Conservation (phyloP, 805 yeast species). For the Clavispora carvajalis region DNA sequence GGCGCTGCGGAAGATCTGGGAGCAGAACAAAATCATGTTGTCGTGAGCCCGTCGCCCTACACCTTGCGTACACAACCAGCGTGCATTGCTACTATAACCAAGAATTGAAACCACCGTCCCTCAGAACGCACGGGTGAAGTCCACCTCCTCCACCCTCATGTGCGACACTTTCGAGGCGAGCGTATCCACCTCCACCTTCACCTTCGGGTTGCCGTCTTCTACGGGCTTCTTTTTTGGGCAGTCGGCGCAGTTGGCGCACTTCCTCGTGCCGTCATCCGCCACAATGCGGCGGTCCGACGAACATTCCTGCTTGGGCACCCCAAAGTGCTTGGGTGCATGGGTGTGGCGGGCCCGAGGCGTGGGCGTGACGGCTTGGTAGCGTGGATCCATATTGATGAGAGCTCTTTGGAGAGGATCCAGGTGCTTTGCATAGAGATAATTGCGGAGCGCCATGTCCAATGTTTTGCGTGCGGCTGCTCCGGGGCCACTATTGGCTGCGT, state of each 20-base stretch:
- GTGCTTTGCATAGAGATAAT: conserved; percentile 38
- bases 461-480: background rate
- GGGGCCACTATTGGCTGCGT: background rate
- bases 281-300: conserved; percentile 10
- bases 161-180: background rate
- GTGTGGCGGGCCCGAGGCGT: background rate
- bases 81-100: background rate
- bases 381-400: conserved; percentile 13
- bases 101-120: too few relatives aligned
- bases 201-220: conserved; percentile 10
- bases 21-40: conserved; percentile 14
- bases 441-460: conserved; percentile 35
- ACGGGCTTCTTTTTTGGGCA: conserved; percentile 17
- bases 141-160: conserved; percentile 3
- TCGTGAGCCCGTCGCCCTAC: conserved; percentile 2
- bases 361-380: background rate
- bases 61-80: background rate
- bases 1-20: conserved; percentile 15
- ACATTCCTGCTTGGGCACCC: background rate
- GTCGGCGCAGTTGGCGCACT: conserved; percentile 27
- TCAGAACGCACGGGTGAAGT: conserved; percentile 4
- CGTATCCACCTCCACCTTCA: conserved; percentile 9
- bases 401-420: conserved; percentile 16
- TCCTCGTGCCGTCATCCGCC: conserved; percentile 19
- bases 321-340: background rate